Evolutionary conservation across 768 basidiomycete genomes (phyloP).

Genomic region (Dacryopinax spathularia): DNA sequence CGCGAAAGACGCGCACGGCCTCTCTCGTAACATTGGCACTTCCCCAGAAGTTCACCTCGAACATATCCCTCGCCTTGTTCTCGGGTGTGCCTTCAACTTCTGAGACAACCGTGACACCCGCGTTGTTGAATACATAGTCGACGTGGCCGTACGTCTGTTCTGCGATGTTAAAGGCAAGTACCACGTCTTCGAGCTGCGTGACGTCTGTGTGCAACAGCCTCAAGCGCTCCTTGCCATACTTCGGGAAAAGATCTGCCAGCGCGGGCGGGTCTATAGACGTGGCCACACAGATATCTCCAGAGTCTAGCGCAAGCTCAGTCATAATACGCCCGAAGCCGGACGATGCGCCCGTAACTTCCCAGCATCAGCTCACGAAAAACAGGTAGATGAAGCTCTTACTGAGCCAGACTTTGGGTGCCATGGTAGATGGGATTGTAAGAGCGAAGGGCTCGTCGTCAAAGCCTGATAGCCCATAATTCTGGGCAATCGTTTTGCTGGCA

Average conservation of each 20-base stretch:
- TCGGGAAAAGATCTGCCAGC: constrained; percentile 21
- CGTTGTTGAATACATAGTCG: constrained; percentile 37
- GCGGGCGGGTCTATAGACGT: constrained; percentile 29
- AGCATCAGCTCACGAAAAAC: no score
- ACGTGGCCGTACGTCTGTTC: constrained; percentile 28
- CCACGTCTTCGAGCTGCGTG: constrained; percentile 22
- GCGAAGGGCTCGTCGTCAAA: no score
- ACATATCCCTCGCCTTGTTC: constrained; percentile 23
- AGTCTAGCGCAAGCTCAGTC: constrained; percentile 24
- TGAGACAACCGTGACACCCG: constrained; percentile 21
- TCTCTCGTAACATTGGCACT: constrained; percentile 23
- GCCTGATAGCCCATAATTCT: no score
- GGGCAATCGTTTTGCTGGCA: no score
- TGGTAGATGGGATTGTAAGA: no score
- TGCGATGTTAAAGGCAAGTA: constrained; percentile 24
- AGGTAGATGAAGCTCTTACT: no score
- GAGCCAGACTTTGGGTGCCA: no score
- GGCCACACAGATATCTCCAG: constrained; percentile 32
- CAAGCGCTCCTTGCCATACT: constrained; percentile 23
- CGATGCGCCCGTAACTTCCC: constrained; percentile 33
- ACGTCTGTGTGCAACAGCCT: constrained; percentile 31
- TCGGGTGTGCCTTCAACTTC: constrained; percentile 30
- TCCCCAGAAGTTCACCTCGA: constrained; percentile 32
- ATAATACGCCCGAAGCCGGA: constrained; percentile 28
- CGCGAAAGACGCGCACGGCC: not conserved